Evolutionary conservation across 2,329 filamentous ascomycete genomes (phyloP), one percentile per base, ranked within the genome.

Genomic region (Sclerotinia borealis): DNA sequence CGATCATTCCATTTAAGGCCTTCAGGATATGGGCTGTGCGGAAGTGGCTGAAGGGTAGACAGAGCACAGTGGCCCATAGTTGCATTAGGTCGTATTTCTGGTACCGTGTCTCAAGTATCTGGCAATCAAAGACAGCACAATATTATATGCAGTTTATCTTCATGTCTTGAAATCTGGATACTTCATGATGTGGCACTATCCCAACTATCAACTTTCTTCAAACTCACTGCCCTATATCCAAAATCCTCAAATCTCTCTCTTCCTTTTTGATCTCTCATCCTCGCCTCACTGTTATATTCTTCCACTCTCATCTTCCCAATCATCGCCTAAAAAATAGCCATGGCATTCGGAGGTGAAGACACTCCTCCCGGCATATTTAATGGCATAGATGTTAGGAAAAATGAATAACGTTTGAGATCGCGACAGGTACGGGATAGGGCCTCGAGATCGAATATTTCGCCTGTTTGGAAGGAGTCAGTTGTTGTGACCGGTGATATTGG

Each of bases 381-480:
- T 1, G 86, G 85, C 15, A 77, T 78, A 61, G 83, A 86, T 0
- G 83, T 83, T 29, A 89, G 77, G 76, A 89, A 80, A 70, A 89
- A 89, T 9, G 78, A 81, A 74, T 83, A 88, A 34, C 80, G 76
- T 11, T 78, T 76, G 58, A 80, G 78, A 71, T 79, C 77, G 71
- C 79, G 78, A 69, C 85, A 85, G 41, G 81, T 79, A 51, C 76
- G 55, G 4, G 71, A 65, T 56, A 75, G 61, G 25, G 61, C 62
- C 29, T 73, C 72, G n/a, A 74, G 59, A 45, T 73, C 68, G 63
- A 70, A 75, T n/a, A 72, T 54, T 64, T 75, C 72, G 0, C 80
- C 80, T 61, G 17, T 34, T 19, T 8, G 6, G 9, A 29, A n/a
- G 10, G 10, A 17, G 5, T 61, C 25, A 43, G 49, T 13, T 34